phyloP scores from a whole-genome alignment of 345 rosid species.

The Litchi chinensis region DNA sequence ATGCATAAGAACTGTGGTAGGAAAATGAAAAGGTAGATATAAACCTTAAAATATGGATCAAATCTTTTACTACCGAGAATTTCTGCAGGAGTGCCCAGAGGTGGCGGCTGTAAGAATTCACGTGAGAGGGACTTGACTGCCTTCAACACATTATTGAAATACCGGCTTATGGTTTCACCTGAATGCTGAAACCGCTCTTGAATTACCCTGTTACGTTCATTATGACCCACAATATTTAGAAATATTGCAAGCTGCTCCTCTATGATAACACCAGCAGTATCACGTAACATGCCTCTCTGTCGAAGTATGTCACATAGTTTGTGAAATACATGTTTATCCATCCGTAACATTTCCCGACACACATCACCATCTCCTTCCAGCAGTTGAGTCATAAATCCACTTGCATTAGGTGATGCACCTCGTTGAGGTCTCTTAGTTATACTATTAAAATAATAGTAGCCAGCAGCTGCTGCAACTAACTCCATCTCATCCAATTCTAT shows the following conservation, averaged over 20 bases:
- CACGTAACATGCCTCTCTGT: slow-evolving; percentile 61
- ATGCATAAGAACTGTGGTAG: neutral
- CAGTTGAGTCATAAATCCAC: slow-evolving; percentile 58
- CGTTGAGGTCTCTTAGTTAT: slow-evolving; percentile 45
- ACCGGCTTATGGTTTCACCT: slow-evolving; percentile 82
- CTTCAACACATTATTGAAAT: slow-evolving; percentile 78
- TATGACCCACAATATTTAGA: slow-evolving; percentile 73
- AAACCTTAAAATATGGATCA: slow-evolving; percentile 75
- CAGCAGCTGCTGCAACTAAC: slow-evolving; percentile 76
- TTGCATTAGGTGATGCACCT: slow-evolving; percentile 34
- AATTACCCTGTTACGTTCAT: slow-evolving; percentile 79
- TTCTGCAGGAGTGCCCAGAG: slow-evolving; percentile 43
- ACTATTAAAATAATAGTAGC: slow-evolving; percentile 57
- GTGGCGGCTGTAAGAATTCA: slow-evolving; percentile 54
- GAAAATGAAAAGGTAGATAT: slow-evolving; percentile 10
- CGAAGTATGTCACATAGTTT: slow-evolving; percentile 56
- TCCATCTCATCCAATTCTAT: slow-evolving; percentile 86
- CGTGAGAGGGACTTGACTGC: slow-evolving; percentile 77
- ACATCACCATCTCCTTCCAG: slow-evolving; percentile 53
- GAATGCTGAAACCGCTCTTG: slow-evolving; percentile 80
- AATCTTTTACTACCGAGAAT: slow-evolving; percentile 54
- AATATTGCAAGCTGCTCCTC: slow-evolving; percentile 82
- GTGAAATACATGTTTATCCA: slow-evolving; percentile 73
- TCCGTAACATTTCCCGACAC: slow-evolving; percentile 71
- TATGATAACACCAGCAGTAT: slow-evolving; percentile 69